Evolutionary conservation across 768 basidiomycete species (phyloP), one percentile per base, ranked within the genome.

Genomic region (Boletus reticuloceps): DNA sequence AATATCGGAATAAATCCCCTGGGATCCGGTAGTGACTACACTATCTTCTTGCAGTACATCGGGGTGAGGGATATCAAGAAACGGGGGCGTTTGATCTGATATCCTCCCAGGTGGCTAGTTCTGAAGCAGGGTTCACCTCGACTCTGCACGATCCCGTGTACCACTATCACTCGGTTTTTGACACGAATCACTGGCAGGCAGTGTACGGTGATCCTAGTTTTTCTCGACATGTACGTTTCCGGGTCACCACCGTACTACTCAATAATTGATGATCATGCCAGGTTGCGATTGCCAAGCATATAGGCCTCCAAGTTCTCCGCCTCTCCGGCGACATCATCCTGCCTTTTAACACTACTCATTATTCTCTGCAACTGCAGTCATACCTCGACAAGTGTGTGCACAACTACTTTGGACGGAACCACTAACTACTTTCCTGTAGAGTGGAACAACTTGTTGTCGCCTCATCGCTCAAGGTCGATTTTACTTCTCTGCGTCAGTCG

Each of bases 21-120:
- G n/a, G 92, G 92, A 39, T 89, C 86, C 49, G 92, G 92, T 25
- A 92, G 90, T 54, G 96, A 98, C 70, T 98, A 80, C 61, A 97
- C 95, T 0, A 88, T 92, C 11, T 97, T 98, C 75, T 72, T 98
- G 63, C 92, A 98, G 69, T 77, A 85, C 40, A 76, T 85, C 49
- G 88, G 88, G 2, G 81, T 89, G 51, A 72, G 82, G 10, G 32
- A 31, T 37, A 22, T 54, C 17, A 17, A 25, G 34, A 31, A 20
- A 14, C 11, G 20, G 31, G 48, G 8, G 40, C 13, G 32, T 32
- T 58, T 37, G 34, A 44, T 42, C 54, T 58, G 11, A 61, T 29
- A 20, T 34, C 22, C 29, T 29, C 54, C 12, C 29, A 74, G 74
- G 64, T 74, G 19, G 62, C 77, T 25, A 75, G 74, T 54, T 60